Base-by-base conservation (phyloP, 257 asterid species). In the Ajuga chamaepitys region DNA sequence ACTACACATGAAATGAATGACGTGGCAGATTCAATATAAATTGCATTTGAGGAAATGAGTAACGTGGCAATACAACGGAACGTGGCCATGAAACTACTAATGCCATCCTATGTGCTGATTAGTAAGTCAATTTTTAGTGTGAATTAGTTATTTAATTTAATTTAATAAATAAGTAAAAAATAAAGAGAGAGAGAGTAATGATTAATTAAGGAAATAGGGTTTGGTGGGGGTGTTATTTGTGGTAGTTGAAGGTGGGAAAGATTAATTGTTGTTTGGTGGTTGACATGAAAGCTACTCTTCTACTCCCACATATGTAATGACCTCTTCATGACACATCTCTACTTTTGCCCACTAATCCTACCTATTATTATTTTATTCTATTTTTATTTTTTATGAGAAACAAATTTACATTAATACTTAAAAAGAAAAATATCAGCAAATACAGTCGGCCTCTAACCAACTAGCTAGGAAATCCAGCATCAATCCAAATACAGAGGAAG, bases 191-290 rank as follows among this genome's bases (percentile, higher is more conserved):
- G 9, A 42, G 12, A n/a, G 3, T 21, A 2, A 47, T 38, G 52
- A 66, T 20, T 25, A 14, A 16, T 11, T 21, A 16, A 26, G 2
- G 21, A 14, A 57, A 57, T 42, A 0, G 68, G 55, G 73, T 51
- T 72, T 58, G 77, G 77, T 66, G 78, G 40, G 14, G 46, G 44
- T 13, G 5, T 46, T 24, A 28, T 24, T 9, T 58, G 71, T 46
- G 70, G 74, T 68, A 53, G 78, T 68, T 74, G 74, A 61, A 60
- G 9, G 57, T 34, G 47, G 44, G 11, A 24, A 17, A n/a, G 45
- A 1, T 5, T n/a, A 5, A 50, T 11, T 48, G 25, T 18, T 66
- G 51, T 51, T n/a, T 59, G 74, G 68, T 73, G 45, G 74, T 53
- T 67, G 66, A 9, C 5, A 70, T 50, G 69, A 66, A 50, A 58